A percentile compares a stretch with the other conserved stretches of the same genome.
These are phyloP conservation scores for Exophiala spinifera DNA, from an alignment of 2,329 filamentous ascomycete species.

Conservation along the genomic window DNA sequence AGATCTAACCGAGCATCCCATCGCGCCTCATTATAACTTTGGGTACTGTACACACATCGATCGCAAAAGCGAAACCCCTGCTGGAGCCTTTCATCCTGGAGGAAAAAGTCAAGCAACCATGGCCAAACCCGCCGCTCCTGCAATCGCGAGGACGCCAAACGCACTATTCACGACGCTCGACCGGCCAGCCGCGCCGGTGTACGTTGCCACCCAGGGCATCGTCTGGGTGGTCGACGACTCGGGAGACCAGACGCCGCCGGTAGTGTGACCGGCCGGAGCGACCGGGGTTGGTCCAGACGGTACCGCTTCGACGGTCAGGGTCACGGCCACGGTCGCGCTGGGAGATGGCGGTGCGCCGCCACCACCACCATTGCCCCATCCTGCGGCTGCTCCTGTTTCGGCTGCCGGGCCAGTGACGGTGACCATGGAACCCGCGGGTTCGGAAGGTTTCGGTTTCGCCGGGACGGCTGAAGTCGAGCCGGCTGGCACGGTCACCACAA, in stretches of 20 bases:
- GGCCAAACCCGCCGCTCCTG: slow-evolving; percentile 11
- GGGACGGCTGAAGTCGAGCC: neutral
- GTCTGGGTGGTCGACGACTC: neutral
- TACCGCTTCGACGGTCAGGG: slow-evolving; percentile 18
- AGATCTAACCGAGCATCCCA: too few relatives aligned
- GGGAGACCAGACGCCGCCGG: neutral
- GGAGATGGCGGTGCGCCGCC: slow-evolving; percentile 7
- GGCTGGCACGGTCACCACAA: slow-evolving; percentile 4
- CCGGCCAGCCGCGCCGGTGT: slow-evolving; percentile 14
- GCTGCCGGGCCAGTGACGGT: neutral
- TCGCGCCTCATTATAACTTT: neutral
- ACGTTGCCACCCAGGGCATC: slow-evolving; percentile 11
- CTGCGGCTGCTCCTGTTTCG: neutral
- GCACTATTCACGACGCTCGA: slow-evolving; percentile 5
- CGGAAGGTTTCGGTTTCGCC: neutral
- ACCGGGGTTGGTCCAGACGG: neutral
- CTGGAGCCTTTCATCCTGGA: too few relatives aligned
- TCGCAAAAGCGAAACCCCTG: too few relatives aligned
- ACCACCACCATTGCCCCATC: too few relatives aligned
- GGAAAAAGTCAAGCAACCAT: neutral
- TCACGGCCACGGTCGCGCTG: slow-evolving; percentile 14
- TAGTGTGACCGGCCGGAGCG: neutral
- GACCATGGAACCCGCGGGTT: neutral
- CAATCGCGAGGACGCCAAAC: slow-evolving; percentile 6
- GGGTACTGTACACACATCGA: too few relatives aligned